A percentile compares a stretch with the other conserved stretches of the same genome.
These are phyloP conservation scores for Microbotryomycetes sp. DNA, from an alignment of 1,284 basidiomycete genomes.

Conservation along the genomic window DNA sequence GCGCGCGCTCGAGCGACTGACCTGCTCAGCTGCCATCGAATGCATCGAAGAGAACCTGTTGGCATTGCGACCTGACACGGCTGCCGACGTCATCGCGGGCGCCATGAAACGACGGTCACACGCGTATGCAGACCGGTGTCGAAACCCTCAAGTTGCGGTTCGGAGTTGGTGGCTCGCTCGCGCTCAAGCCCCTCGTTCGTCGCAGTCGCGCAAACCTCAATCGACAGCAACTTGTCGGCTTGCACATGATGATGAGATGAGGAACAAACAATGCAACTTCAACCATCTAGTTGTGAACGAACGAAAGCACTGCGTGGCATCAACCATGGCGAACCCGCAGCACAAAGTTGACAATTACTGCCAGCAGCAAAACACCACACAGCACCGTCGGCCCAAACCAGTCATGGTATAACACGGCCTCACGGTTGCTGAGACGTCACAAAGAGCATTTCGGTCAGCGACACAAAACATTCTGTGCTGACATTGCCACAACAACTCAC, in stretches of 20 bases:
- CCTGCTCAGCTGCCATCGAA: slow-evolving; percentile 92
- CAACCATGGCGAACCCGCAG: slow-evolving; percentile 36
- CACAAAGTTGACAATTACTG: slow-evolving; percentile 68
- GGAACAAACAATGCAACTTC: background rate
- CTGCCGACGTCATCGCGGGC: background rate
- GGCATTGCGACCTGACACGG: slow-evolving; percentile 60
- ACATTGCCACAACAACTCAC: slow-evolving; percentile 3
- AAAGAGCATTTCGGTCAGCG: too few species aligned
- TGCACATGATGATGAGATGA: background rate
- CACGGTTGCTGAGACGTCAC: slow-evolving; percentile 49
- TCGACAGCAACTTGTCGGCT: background rate
- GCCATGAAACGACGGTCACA: background rate
- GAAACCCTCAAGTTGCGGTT: too few species aligned
- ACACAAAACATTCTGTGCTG: background rate
- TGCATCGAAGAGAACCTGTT: slow-evolving; percentile 95
- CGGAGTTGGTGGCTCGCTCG: too few species aligned
- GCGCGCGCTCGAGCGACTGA: slow-evolving; percentile 1
- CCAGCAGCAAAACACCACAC: slow-evolving; percentile 61
- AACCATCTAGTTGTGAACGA: too few species aligned
- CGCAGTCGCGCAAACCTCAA: too few species aligned
- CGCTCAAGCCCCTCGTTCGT: too few species aligned
- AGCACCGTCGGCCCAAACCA: slow-evolving; percentile 73
- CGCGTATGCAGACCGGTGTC: too few species aligned
- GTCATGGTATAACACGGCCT: slow-evolving; percentile 73
- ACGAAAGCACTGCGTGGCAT: too few species aligned